Evolutionary conservation across 2,329 filamentous ascomycete species (phyloP).

Genomic region (Aspergillus spinulosporus): DNA sequence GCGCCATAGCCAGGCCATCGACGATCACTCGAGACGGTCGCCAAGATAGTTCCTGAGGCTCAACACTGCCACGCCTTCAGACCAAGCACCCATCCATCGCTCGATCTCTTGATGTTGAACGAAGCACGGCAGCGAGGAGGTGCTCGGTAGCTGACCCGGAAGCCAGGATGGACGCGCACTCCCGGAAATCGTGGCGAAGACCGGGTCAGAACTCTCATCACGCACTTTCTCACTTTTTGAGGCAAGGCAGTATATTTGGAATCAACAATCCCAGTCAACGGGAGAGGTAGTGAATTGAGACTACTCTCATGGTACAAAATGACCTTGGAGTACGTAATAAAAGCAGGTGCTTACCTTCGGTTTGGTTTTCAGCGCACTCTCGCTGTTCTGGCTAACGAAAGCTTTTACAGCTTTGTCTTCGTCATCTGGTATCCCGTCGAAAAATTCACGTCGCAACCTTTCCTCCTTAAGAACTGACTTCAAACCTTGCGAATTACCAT

Average conservation of each 20-base stretch:
- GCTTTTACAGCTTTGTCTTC: constrained; percentile 65
- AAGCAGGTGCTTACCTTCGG: constrained; percentile 66
- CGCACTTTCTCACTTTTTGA: neutral
- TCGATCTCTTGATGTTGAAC: too few species aligned
- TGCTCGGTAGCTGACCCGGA: neutral
- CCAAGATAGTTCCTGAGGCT: neutral
- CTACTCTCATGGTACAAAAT: neutral
- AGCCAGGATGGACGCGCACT: constrained; percentile 1
- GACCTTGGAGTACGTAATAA: neutral
- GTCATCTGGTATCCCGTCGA: constrained; percentile 57
- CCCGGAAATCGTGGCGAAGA: constrained; percentile 2
- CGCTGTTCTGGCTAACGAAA: constrained; percentile 69
- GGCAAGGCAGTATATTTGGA: neutral
- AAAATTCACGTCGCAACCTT: constrained; percentile 64
- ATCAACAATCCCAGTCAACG: neutral
- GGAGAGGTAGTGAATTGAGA: neutral
- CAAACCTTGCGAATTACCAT: constrained; percentile 69
- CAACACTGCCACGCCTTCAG: neutral
- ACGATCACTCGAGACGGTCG: neutral
- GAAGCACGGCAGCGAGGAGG: neutral
- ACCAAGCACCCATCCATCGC: neutral
- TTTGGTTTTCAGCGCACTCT: constrained; percentile 77
- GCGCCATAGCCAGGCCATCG: neutral
- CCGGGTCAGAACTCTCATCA: neutral
- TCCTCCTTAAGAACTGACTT: constrained; percentile 65